Conservation (phyloP, 2,329 filamentous ascomycete species). For the Graphilbum ipis-grandicollis region DNA sequence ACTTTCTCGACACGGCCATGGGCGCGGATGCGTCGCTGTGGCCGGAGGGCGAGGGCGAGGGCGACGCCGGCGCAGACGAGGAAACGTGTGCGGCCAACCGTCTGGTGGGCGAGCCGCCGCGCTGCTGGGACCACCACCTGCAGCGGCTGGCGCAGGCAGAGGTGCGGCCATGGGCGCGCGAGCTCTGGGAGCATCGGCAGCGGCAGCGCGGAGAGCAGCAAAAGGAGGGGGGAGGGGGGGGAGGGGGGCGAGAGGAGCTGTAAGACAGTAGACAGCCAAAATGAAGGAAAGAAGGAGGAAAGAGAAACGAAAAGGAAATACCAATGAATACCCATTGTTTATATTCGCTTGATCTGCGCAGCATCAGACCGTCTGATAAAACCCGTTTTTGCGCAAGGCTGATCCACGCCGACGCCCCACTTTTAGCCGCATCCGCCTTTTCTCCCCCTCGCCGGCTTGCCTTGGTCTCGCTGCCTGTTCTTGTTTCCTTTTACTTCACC, state of each 20-base stretch:
- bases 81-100: conserved; percentile 1
- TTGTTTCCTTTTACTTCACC: not conserved
- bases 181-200: conserved; percentile 6
- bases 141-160: conserved; percentile 18
- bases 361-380: too few relatives aligned
- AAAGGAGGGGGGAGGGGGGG: not conserved
- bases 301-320: too few relatives aligned
- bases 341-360: too few relatives aligned
- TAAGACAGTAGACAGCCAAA: too few relatives aligned
- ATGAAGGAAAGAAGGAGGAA: too few relatives aligned
- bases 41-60: conserved; percentile 19
- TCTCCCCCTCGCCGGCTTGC: too few relatives aligned
- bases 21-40: conserved; percentile 39
- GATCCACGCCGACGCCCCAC: too few relatives aligned
- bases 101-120: conserved; percentile 15
- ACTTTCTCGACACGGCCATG: conserved; percentile 49
- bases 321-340: too few relatives aligned
- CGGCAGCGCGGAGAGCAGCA: conserved; percentile 4
- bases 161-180: conserved; percentile 13
- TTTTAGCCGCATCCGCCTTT: too few relatives aligned
- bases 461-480: too few relatives aligned
- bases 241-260: too few relatives aligned
- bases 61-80: conserved; percentile 10
- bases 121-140: conserved; percentile 37
- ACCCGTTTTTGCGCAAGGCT: too few relatives aligned